Percentiles rank a stretch among this genome's conserved stretches.
phyloP scores from a whole-genome alignment of 2,329 filamentous ascomycete species.

The Botrytis sinoallii region DNA sequence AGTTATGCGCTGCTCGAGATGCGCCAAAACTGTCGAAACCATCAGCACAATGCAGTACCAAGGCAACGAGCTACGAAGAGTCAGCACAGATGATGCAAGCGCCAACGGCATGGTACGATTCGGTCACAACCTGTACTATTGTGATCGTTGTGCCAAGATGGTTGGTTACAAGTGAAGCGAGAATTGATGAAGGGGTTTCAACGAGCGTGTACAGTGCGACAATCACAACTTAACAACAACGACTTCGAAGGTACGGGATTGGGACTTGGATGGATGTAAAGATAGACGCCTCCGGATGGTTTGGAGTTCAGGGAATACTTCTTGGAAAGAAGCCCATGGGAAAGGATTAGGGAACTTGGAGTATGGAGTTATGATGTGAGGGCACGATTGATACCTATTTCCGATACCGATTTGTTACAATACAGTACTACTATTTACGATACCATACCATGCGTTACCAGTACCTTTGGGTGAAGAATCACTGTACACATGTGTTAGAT shows the following conservation, averaged over 20 bases:
- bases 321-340: constrained; percentile 2
- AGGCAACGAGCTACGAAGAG: constrained; percentile 23
- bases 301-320: not conserved
- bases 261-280: not conserved
- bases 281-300: not conserved
- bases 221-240: not conserved
- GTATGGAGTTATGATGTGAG: constrained; percentile 9
- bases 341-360: not conserved
- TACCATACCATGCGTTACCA: not conserved
- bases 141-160: constrained; percentile 60
- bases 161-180: constrained; percentile 58
- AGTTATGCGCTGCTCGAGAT: constrained; percentile 61
- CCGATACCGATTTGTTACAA: constrained; percentile 13
- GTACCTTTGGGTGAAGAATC: not conserved
- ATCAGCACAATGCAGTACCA: constrained; percentile 42
- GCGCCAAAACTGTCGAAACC: constrained; percentile 57
- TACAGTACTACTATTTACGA: constrained; percentile 8
- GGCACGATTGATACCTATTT: constrained; percentile 7
- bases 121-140: constrained; percentile 65
- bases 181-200: constrained; percentile 11
- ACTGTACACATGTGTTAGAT: not conserved
- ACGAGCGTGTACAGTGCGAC: not conserved
- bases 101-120: constrained; percentile 62
- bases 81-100: constrained; percentile 52
- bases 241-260: not conserved